These are phyloP conservation scores for Aspergillus transmontanensis DNA, from an alignment of 2,329 filamentous ascomycete species.

Conservation along the genomic window DNA sequence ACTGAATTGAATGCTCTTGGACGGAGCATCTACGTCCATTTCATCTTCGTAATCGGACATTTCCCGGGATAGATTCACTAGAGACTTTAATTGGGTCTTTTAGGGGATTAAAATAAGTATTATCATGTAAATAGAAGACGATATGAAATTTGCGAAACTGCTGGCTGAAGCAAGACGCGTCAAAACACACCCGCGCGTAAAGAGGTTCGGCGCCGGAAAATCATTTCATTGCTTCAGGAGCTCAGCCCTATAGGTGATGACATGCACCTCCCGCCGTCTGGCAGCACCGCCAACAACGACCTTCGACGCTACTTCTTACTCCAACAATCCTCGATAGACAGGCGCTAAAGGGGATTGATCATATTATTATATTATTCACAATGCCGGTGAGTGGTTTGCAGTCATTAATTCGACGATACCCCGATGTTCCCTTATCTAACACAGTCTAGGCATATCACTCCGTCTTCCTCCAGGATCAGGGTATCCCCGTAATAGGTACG, in stretches of 20 bases:
- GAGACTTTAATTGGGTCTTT: not conserved
- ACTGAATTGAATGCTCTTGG: constrained; percentile 66
- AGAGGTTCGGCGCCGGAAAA: constrained; percentile 45
- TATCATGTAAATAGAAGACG: not conserved
- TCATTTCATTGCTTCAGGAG: constrained; percentile 23
- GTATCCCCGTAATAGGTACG: constrained; percentile 65
- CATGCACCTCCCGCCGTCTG: constrained; percentile 26
- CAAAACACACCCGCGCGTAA: constrained; percentile 37
- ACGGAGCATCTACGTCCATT: constrained; percentile 66
- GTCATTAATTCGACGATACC: not conserved
- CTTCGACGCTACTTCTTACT: constrained; percentile 11
- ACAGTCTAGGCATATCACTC: constrained; percentile 87
- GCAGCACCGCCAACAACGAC: constrained; percentile 20
- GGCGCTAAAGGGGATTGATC: constrained; percentile 22
- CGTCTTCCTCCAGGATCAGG: constrained; percentile 84
- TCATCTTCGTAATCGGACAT: constrained; percentile 65
- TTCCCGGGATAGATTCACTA: constrained; percentile 14
- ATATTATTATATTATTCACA: constrained; percentile 25
- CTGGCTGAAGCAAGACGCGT: constrained; percentile 32
- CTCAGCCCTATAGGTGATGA: constrained; percentile 27
- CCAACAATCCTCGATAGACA: constrained; percentile 21
- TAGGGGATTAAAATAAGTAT: not conserved
- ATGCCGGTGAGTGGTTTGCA: constrained; percentile 49
- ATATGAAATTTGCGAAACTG: not conserved
- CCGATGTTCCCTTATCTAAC: constrained; percentile 10